phyloP scores from a whole-genome alignment of 805 yeast genomes.

The Yarrowia alimentaria region DNA sequence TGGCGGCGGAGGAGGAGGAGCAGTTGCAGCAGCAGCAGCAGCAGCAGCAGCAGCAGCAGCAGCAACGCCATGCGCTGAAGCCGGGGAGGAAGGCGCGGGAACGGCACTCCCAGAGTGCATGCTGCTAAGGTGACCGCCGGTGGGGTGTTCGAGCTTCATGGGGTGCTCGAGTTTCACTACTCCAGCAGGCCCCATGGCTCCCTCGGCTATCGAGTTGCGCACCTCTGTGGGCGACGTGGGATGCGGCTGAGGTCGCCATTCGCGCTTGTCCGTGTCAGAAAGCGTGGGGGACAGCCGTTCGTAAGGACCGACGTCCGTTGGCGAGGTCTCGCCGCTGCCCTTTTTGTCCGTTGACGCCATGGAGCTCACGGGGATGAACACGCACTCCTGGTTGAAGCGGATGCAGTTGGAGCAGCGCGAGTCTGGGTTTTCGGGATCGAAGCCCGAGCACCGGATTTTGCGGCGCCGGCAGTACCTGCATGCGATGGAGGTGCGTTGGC shows the following conservation, averaged over 20 bases:
- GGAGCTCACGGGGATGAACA: conserved; percentile 38
- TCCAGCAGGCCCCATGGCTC: no score
- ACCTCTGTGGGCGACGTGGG: conserved; percentile 23
- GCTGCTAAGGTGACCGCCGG: no score
- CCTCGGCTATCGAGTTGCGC: conserved; percentile 8
- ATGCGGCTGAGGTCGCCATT: conserved; percentile 19
- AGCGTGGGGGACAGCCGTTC: conserved; percentile 15
- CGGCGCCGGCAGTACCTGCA: conserved; percentile 39
- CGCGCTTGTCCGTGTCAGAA: conserved; percentile 19
- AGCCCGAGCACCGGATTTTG: conserved; percentile 40
- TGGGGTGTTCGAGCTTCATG: no score
- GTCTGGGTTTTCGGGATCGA: conserved; percentile 34
- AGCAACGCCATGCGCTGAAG: background rate
- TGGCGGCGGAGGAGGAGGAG: conserved; percentile 3
- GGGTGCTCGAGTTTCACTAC: no score
- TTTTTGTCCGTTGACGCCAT: conserved; percentile 27
- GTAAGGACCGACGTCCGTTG: background rate
- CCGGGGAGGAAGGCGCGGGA: conserved; percentile 3
- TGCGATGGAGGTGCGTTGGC: conserved; percentile 39
- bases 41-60: background rate
- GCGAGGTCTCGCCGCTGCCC: background rate
- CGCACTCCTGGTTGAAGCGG: conserved; percentile 38
- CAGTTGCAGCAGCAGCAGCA: background rate
- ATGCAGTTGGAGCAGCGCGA: conserved; percentile 38
- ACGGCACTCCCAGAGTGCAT: no score